Conservation (phyloP, 345 rosid genomes). For the Arabidopsis arenosa region DNA sequence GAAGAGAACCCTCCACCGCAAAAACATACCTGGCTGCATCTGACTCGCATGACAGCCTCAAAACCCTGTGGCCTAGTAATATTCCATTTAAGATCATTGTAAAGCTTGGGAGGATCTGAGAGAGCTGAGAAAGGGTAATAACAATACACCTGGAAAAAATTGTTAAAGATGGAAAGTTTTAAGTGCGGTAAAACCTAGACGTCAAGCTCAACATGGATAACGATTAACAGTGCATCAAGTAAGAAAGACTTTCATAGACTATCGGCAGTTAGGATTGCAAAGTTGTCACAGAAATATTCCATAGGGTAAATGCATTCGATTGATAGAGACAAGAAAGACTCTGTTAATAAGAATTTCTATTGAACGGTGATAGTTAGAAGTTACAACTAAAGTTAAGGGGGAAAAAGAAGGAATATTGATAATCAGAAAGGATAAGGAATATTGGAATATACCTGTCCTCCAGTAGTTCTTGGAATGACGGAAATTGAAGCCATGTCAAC, state of each 20-base stretch:
- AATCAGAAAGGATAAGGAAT: constrained; percentile 23
- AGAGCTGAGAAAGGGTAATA: constrained; percentile 85
- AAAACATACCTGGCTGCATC: constrained; percentile 85
- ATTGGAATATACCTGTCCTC: constrained; percentile 77
- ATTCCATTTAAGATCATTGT: constrained; percentile 99
- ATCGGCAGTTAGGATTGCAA: neutral
- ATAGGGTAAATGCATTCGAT: neutral
- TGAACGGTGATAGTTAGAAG: constrained; percentile 3
- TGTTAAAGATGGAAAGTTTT: neutral
- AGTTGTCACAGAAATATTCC: constrained; percentile 1
- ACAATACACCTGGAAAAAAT: constrained; percentile 72
- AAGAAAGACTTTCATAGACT: constrained; percentile 2
- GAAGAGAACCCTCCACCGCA: constrained; percentile 25
- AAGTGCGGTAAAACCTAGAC: constrained; percentile 6
- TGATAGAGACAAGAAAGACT: constrained; percentile 16
- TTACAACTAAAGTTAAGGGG: neutral
- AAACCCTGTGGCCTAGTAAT: constrained; percentile 97
- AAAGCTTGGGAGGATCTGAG: constrained; percentile 94
- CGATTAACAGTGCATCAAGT: constrained; percentile 16
- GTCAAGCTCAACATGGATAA: constrained; percentile 1
- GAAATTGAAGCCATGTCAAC: constrained; percentile 87
- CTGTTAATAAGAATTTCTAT: constrained; percentile 14
- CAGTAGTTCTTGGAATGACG: constrained; percentile 84
- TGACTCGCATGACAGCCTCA: constrained; percentile 98
- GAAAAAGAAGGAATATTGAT: neutral